Percentiles rank a stretch among this genome's conserved stretches.
Conservation (phyloP, 805 yeast species). For the Starmerella davenportii region DNA sequence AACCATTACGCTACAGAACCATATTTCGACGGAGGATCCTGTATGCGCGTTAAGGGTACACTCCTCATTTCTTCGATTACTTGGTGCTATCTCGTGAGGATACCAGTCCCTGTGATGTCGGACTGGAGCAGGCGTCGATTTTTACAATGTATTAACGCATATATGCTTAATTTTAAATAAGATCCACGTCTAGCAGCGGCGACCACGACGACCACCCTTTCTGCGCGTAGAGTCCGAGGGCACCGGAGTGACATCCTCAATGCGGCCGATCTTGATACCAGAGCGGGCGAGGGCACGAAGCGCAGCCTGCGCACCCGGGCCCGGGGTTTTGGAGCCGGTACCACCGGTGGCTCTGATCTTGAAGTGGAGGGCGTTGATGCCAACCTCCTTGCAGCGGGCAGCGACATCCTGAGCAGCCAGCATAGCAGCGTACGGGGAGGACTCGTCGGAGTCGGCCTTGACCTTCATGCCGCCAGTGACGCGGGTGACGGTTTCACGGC, state of each 20-base stretch:
- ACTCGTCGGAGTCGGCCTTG: conserved; percentile 99
- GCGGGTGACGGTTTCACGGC: conserved; percentile 99
- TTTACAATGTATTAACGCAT: neutral
- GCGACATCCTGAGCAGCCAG: conserved; percentile 99
- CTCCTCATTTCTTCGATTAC: too few relatives aligned
- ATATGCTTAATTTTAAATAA: conserved; percentile 10
- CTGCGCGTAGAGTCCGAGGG: conserved; percentile 99
- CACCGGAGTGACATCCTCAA: conserved; percentile 99
- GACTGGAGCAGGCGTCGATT: too few relatives aligned
- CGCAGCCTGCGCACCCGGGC: conserved; percentile 99
- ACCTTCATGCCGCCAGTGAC: conserved; percentile 99
- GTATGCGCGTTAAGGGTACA: too few relatives aligned
- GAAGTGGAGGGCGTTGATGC: conserved; percentile 98
- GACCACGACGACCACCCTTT: conserved; percentile 99
- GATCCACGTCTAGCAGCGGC: conserved; percentile 54
- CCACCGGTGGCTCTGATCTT: conserved; percentile 99
- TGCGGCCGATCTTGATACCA: conserved; percentile 98
- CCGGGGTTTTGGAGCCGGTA: conserved; percentile 99
- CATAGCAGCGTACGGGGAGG: conserved; percentile 99
- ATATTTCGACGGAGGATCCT: neutral
- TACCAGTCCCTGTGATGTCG: too few relatives aligned
- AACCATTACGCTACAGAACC: conserved; percentile 37
- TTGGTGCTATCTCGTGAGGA: too few relatives aligned
- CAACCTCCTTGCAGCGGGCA: conserved; percentile 96
- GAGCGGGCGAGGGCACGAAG: conserved; percentile 99